These are phyloP conservation scores for Linnemannia zychae DNA, from an alignment of 192 early-diverging fungal species.

Conservation along the genomic window DNA sequence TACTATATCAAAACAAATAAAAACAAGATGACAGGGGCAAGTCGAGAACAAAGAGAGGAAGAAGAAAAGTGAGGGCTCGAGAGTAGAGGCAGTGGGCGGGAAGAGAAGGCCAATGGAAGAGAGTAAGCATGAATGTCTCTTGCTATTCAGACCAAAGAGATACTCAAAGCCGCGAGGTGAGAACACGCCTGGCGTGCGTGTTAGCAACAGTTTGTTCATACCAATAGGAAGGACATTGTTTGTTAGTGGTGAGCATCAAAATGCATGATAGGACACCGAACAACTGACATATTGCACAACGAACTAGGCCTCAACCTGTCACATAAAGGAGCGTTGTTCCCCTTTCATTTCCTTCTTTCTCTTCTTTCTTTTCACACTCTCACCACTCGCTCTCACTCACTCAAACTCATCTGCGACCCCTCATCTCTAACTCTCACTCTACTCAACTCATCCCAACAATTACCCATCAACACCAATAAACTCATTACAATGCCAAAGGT, in stretches of 20 bases:
- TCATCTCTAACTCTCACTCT: neutral
- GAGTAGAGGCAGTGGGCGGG: neutral
- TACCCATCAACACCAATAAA: neutral
- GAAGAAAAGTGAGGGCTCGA: neutral
- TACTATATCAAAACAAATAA: neutral
- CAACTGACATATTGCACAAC: too few species aligned
- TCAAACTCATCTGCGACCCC: neutral
- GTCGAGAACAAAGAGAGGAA: neutral
- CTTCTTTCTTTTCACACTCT: neutral
- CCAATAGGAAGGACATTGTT: too few species aligned
- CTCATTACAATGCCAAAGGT: slow-evolving; percentile 50
- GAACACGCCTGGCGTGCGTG: too few species aligned
- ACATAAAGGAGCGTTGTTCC: slow-evolving; percentile 11
- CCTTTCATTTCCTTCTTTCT: neutral
- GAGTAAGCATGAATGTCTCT: neutral
- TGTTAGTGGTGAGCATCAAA: too few species aligned
- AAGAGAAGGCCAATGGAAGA: neutral
- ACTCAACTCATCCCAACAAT: neutral
- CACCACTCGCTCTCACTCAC: neutral
- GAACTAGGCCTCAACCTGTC: neutral
- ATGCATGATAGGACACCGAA: too few species aligned
- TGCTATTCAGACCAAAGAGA: neutral
- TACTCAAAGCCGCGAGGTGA: too few species aligned
- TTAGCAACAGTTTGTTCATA: too few species aligned
- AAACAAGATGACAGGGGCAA: neutral